Base-by-base conservation (phyloP, 2,329 filamentous ascomycete species). In the Aureobasidium namibiae region DNA sequence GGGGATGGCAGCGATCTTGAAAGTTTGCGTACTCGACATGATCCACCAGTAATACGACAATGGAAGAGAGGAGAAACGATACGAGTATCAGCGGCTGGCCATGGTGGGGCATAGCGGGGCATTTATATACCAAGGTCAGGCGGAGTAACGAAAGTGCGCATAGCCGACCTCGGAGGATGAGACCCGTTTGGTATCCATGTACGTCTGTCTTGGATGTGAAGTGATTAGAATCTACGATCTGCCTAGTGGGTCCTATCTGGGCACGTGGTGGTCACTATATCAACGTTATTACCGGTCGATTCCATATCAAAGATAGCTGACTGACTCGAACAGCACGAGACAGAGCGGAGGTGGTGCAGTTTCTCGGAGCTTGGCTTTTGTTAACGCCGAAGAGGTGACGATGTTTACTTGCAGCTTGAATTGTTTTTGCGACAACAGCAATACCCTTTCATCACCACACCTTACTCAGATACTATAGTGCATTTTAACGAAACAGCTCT, bases 1-100 rank as follows among this genome's bases (percentile, higher is more conserved):
- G 8, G 84, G 80, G 62, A 87, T 84, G 24, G 82, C 80, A 60
- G 83, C 80, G 63, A 85, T 80, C 65, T 73, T 76, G 68, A 81
- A 81, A 10, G 56, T 59, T 38, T 60, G 61, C 0, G 23, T n/a
- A 7, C 21, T 38, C 16, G 56, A 59, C 56, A 59, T 59, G 9
- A 10, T 38, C 18, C 8, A 5, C 1, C 9, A 11, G 16, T 13
- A 6, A 11, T 53, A 14, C 14, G 21, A 6, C 13, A 13, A n/a
- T 29, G 29, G 14, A 23, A 2, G 29, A 13, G 16, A 5, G 14
- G 13, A 44, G 24, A 16, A 33, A 14, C 13, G 23, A 26, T 16
- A 46, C 18, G 4, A 21, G 45, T 38, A 16, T 26, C 10, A 5
- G 29, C 52, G 52, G 38, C 26, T 46, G 52, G 38, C 26, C 38